Conservation (phyloP, 768 basidiomycete species). For the Amanita subjunquillea region DNA sequence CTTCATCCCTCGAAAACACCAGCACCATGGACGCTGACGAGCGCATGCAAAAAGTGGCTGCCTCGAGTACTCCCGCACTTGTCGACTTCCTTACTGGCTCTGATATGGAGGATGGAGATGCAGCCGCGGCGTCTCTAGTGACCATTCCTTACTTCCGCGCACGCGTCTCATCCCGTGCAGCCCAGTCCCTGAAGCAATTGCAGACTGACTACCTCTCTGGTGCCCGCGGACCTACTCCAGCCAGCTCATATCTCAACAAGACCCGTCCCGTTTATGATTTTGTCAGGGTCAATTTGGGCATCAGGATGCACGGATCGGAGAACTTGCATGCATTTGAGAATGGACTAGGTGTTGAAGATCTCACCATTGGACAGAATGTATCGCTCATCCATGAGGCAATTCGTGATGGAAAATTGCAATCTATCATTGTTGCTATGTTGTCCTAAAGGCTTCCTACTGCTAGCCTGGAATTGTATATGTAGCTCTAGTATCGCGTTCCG, state of each 20-base stretch:
- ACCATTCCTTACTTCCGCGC: slow-evolving; percentile 46
- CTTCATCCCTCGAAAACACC: slow-evolving; percentile 48
- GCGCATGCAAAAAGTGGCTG: slow-evolving; percentile 66
- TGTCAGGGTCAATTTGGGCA: slow-evolving; percentile 59
- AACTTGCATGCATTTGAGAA: slow-evolving; percentile 52
- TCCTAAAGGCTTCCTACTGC: slow-evolving; percentile 11
- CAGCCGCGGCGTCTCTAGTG: slow-evolving; percentile 20
- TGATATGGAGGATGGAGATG: slow-evolving; percentile 18
- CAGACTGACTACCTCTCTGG: slow-evolving; percentile 51
- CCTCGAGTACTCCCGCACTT: slow-evolving; percentile 47
- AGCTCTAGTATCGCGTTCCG: not conserved
- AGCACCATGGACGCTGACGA: slow-evolving; percentile 60
- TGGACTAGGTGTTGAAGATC: slow-evolving; percentile 59
- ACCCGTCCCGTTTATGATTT: slow-evolving; percentile 72
- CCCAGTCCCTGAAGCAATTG: slow-evolving; percentile 35
- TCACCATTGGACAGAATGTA: slow-evolving; percentile 61
- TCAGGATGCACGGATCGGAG: slow-evolving; percentile 72
- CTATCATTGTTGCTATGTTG: slow-evolving; percentile 32
- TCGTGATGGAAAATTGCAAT: slow-evolving; percentile 41
- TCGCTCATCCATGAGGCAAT: slow-evolving; percentile 69
- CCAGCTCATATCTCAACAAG: slow-evolving; percentile 53
- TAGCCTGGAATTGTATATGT: not conserved
- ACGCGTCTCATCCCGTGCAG: slow-evolving; percentile 36
- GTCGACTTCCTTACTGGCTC: slow-evolving; percentile 49
- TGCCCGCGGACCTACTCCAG: slow-evolving; percentile 52